Evolutionary conservation across 148 eudicot species (phyloP).

Genomic region (Bassia scoparia): DNA sequence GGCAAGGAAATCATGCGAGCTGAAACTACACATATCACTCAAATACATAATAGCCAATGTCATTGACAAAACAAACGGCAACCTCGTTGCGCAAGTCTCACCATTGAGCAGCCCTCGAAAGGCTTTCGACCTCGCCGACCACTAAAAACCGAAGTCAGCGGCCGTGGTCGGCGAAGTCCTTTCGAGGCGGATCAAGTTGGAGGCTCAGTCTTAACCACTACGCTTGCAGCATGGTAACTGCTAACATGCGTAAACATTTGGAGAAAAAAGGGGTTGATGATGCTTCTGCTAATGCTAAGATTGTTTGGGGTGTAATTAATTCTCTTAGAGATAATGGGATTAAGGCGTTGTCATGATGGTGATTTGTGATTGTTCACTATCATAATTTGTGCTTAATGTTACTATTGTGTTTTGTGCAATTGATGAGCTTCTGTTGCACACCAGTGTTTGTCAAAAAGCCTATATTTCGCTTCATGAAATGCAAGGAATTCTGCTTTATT

Average conservation of each 20-base stretch:
- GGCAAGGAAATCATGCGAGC: conserved; percentile 41
- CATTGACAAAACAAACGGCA: conserved; percentile 44
- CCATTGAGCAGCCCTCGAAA: conserved; percentile 42
- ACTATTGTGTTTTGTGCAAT: too few relatives aligned
- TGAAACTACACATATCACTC: conserved; percentile 50
- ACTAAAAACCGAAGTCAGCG: conserved; percentile 44
- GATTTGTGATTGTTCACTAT: not conserved
- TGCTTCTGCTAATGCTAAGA: conserved; percentile 10
- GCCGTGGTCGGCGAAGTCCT: conserved; percentile 35
- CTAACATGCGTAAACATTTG: conserved; percentile 44
- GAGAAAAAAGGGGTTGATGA: conserved; percentile 49
- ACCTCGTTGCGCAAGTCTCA: conserved; percentile 50
- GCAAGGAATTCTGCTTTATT: too few relatives aligned
- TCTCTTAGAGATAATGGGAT: conserved; percentile 23
- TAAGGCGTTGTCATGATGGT: not conserved
- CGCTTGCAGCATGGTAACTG: conserved; percentile 40
- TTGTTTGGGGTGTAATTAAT: conserved; percentile 25
- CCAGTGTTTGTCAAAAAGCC: too few relatives aligned
- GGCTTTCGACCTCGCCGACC: conserved; percentile 46
- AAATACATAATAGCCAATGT: conserved; percentile 63
- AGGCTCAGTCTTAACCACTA: conserved; percentile 28
- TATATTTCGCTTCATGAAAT: too few relatives aligned
- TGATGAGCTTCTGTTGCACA: too few relatives aligned
- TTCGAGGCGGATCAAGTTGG: conserved; percentile 60
- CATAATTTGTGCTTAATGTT: too few relatives aligned